Evolutionary conservation across 495 filamentous ascomycete species (phyloP), one percentile per base, ranked within the genome.

Genomic region (Penicillium waksmanii): DNA sequence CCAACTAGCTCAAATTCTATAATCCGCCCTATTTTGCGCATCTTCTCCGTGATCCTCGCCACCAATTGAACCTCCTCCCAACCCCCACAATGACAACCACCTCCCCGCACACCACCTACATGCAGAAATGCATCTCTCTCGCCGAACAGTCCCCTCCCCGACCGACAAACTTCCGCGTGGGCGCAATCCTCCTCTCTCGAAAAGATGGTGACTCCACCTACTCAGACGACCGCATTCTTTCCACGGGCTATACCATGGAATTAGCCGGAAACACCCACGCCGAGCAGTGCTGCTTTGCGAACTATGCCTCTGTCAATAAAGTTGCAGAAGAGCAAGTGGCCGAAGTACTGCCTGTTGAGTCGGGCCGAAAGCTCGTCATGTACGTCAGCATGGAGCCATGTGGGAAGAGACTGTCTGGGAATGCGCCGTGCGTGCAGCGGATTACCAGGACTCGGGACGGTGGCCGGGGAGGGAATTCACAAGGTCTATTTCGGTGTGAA

Each of bases 381-480:
- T 98, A 97, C 70, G 96, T 96, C 1, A 97, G 93, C 0, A 89
- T 98, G 79, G 95, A 98, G 75, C 95, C 95, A 1, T 98, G 95
- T 73, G 89, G 83, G 42, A 83, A 89, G 61, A 79, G 95, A 49
- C 72, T 95, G 31, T 92, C 87, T 44, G 93, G 93, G 3, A 95
- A 97, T 70, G 62, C 81, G 36, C 85, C 92, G 0, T 98, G 95
- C 66, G 89, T 90, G 11, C 85, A 96, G 61, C 80, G 93, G 55
- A 93, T 98, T 53, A 70, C 92, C 53, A 73, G 77, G 42, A 85
- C 89, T 18, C 66, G 68, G 33, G 66, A 65, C 4, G 66, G 60
- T 6, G 69, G 65, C 5, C 82, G 81, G 2, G 2, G 61, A 55
- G 12, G 83, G 80, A 0, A 88, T 98, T 53, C 78, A 83, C 58